Evolutionary conservation across 1,139 yeast species (phyloP), one percentile per base, ranked within the genome.

Genomic region (Saccharomyces hybrid): DNA sequence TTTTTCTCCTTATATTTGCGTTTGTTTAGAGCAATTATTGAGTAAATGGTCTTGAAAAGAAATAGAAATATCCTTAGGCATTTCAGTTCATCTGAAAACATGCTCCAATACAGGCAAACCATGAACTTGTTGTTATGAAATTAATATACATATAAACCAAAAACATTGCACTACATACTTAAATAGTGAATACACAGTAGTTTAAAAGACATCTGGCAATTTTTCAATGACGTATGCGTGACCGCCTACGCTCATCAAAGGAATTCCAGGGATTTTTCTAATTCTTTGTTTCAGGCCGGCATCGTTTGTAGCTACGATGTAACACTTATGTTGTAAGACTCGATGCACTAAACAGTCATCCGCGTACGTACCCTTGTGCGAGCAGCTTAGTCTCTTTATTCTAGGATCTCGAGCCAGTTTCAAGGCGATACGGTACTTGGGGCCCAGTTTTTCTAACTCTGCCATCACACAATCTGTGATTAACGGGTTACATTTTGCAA

Each of bases 381-480:
- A 78, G 68, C 99, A 93, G 47, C 84, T 88, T 49, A 93, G 76
- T 58, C 98, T 77, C 67, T 88, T 81, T 50, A 93, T 87, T 64
- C 98, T 77, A 48, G 97, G 97, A 67, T 93, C 99, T 63, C 89
- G 85, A 38, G 99, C 99, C 66, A 93, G 76, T 59, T 86, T 83
- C 60, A 93, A 77, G 0, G 99, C 99, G 60, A 93, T 93, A 68
- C 98, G 79, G 71, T 88, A 93, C 68, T 85, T 89, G 28, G 96
- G 96, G 0, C 99, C 99, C 57, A 93, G 77, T 70, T 95, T 93
- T 68, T 93, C 99, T 70, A 93, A 76, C 75, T 93, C 99, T 0
- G 99, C 99, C 86, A 93, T 83, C 32, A 93, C 99, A 75, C 99
- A 93, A 72, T 93, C 99, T 2, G 99, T 93, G 49, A 93, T 84